Conservation (phyloP, 257 asterid genomes). For the Paulownia fortunei region DNA sequence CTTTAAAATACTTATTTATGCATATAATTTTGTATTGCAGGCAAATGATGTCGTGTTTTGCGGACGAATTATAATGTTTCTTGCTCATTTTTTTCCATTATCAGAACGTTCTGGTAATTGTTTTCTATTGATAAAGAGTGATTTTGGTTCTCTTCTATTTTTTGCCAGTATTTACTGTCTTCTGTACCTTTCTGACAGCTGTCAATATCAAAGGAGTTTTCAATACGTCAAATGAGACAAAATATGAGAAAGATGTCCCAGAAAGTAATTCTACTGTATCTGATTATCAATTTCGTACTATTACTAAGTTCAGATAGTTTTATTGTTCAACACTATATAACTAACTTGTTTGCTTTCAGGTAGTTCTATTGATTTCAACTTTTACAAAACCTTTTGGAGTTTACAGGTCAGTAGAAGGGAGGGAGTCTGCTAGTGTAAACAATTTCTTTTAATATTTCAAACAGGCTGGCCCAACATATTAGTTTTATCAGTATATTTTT, state of each 20-base stretch:
- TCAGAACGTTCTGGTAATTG: constrained; percentile 96
- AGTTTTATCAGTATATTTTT: constrained; percentile 20
- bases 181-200: constrained; percentile 61
- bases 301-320: constrained; percentile 24
- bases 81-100: constrained; percentile 94
- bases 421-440: constrained; percentile 7
- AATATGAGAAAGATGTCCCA: constrained; percentile 89
- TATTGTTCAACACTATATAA: constrained; percentile 12
- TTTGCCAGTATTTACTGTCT: constrained; percentile 33
- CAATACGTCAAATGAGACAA: constrained; percentile 96
- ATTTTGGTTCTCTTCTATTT: constrained; percentile 1
- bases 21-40: constrained; percentile 49
- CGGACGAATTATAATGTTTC: constrained; percentile 98
- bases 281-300: constrained; percentile 12
- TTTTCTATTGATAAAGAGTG: background rate
- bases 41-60: constrained; percentile 99
- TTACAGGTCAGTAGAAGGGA: constrained; percentile 75
- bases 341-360: constrained; percentile 59
- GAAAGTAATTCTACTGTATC: constrained; percentile 56
- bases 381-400: constrained; percentile 98
- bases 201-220: constrained; percentile 97
- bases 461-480: background rate
- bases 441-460: constrained; percentile 1
- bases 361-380: constrained; percentile 90
- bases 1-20: constrained; percentile 25